phyloP scores from a whole-genome alignment of 495 filamentous ascomycete species.

The Aspergillus heteromorphus region DNA sequence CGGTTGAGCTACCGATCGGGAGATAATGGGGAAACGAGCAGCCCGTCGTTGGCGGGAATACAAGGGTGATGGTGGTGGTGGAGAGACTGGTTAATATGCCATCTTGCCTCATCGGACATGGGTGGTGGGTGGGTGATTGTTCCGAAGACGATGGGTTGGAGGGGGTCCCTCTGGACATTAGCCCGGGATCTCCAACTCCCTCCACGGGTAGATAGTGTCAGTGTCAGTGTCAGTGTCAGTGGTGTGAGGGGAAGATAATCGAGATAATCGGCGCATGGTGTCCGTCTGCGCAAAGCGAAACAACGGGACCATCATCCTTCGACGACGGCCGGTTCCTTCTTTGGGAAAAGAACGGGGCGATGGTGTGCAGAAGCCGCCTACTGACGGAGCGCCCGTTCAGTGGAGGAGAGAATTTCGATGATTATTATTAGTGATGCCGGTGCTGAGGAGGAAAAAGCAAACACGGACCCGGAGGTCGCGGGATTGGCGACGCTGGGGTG shows the following conservation, averaged over 20 bases:
- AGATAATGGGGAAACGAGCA: not conserved
- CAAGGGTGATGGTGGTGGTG: not conserved
- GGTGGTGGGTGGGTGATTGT: not conserved
- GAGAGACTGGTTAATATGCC: not conserved
- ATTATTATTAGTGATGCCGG: not conserved
- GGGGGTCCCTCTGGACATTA: not conserved
- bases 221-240: not conserved
- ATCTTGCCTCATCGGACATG: not conserved
- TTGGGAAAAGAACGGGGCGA: not conserved
- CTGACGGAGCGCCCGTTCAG: not conserved
- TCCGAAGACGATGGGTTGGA: not conserved
- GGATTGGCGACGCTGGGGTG: conserved; percentile 18
- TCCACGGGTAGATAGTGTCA: not conserved
- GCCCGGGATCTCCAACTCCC: not conserved
- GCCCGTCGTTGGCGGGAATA: not conserved
- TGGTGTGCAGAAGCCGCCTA: not conserved
- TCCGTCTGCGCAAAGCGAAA: not conserved
- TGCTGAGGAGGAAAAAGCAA: conserved; percentile 7
- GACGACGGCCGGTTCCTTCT: not conserved
- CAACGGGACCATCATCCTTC: not conserved
- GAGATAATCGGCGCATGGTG: not conserved
- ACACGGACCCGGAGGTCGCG: conserved; percentile 9
- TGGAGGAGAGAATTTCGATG: not conserved
- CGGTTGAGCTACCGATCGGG: not conserved
- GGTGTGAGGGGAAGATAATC: not conserved